Percentiles rank a stretch among this genome's conserved stretches.
These are phyloP conservation scores for Diplodia scrobiculata DNA, from an alignment of 2,329 filamentous ascomycete species.

Conservation along the genomic window DNA sequence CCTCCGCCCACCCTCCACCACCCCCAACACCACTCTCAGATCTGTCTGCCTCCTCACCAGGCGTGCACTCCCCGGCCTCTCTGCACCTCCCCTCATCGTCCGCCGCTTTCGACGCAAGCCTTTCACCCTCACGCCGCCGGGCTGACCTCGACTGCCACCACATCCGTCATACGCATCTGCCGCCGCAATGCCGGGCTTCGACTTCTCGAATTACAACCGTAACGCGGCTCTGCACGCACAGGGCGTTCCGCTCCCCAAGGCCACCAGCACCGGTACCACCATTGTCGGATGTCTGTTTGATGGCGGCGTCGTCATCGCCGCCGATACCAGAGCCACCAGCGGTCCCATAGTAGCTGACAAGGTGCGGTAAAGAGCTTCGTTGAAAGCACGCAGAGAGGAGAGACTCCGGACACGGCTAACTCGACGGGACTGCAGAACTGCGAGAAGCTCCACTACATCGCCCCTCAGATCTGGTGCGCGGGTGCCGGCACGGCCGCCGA, in stretches of 20 bases:
- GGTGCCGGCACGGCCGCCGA: conserved; percentile 97
- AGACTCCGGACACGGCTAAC: conserved; percentile 29
- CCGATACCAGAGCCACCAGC: conserved; percentile 95
- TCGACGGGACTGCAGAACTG: conserved; percentile 68
- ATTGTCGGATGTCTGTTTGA: conserved; percentile 98
- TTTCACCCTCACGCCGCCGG: not conserved
- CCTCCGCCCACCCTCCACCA: not conserved
- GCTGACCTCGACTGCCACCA: conserved; percentile 4
- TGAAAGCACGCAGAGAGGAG: conserved; percentile 26
- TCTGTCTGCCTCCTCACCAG: not conserved
- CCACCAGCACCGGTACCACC: conserved; percentile 96
- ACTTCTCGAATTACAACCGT: conserved; percentile 99
- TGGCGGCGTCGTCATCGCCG: conserved; percentile 96
- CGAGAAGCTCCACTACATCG: conserved; percentile 99
- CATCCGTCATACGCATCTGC: conserved; percentile 5
- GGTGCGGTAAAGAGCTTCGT: conserved; percentile 48
- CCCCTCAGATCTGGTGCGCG: conserved; percentile 98
- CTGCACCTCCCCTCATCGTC: not conserved
- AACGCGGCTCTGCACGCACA: conserved; percentile 93
- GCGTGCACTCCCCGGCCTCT: not conserved
- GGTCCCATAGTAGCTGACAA: conserved; percentile 99
- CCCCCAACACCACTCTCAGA: not conserved
- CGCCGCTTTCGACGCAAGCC: not conserved
- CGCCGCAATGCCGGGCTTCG: conserved; percentile 81
- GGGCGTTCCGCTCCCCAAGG: conserved; percentile 93